These are phyloP conservation scores for Halophytophthora batemanensis DNA, from an alignment of 352 stramenopile genomes.

Conservation along the genomic window DNA sequence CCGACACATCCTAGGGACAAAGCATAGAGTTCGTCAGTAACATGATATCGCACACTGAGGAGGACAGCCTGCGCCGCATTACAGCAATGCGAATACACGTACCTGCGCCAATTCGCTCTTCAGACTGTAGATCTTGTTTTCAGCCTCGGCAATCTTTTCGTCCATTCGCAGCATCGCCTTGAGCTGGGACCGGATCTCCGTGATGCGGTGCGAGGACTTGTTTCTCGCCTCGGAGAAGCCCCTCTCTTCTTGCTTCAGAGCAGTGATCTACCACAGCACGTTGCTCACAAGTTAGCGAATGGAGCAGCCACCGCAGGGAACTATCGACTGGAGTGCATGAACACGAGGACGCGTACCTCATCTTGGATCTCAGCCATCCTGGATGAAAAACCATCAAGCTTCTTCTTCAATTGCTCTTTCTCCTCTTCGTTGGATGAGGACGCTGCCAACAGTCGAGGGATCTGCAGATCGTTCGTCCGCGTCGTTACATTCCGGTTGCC, in stretches of 20 bases:
- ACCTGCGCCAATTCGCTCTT: constrained; percentile 72
- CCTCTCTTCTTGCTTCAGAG: constrained; percentile 64
- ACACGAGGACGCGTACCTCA: constrained; percentile 32
- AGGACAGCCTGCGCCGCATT: background rate
- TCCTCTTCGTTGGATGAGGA: constrained; percentile 81
- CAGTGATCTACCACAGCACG: constrained; percentile 32
- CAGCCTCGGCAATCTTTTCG: constrained; percentile 67
- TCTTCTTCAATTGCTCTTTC: constrained; percentile 53
- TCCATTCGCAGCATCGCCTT: constrained; percentile 69
- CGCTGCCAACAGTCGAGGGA: constrained; percentile 57
- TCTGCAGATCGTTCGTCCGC: constrained; percentile 76
- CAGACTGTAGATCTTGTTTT: constrained; percentile 70
- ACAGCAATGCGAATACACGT: constrained; percentile 1
- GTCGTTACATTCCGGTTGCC: constrained; percentile 82
- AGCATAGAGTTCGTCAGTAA: background rate
- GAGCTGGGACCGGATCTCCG: constrained; percentile 66
- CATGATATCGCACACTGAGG: background rate
- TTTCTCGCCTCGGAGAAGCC: constrained; percentile 56
- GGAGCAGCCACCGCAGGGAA: background rate
- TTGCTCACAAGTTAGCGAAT: background rate
- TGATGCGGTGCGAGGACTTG: constrained; percentile 53
- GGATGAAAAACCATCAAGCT: constrained; percentile 38
- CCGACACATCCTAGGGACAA: constrained; percentile 56
- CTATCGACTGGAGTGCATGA: background rate
- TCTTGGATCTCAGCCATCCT: constrained; percentile 47